phyloP scores from a whole-genome alignment of 495 filamentous ascomycete species.

The Neurospora sp. region DNA sequence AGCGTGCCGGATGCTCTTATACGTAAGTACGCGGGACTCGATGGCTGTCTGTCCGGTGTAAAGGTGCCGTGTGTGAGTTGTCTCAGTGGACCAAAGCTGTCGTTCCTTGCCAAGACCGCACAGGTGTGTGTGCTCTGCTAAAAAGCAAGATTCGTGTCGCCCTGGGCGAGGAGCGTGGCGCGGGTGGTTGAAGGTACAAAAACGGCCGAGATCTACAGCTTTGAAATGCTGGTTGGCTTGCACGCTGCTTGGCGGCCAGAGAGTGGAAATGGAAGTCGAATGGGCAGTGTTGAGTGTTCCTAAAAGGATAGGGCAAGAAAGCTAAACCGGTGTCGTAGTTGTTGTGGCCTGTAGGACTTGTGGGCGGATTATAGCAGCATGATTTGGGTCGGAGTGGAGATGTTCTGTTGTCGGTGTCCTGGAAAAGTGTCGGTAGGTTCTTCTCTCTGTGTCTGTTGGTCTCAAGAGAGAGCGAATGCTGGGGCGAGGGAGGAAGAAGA shows the following conservation, averaged over 20 bases:
- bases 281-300: background rate
- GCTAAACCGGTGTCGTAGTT: background rate
- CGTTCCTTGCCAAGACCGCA: constrained; percentile 20
- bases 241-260: constrained; percentile 12
- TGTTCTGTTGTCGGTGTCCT: background rate
- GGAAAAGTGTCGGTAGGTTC: background rate
- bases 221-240: constrained; percentile 16
- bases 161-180: constrained; percentile 18
- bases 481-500: background rate
- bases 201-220: constrained; percentile 21
- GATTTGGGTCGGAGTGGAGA: background rate
- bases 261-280: background rate
- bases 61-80: constrained; percentile 1
- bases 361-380: background rate
- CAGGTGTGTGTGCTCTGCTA: constrained; percentile 2
- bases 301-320: background rate
- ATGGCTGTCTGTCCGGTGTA: background rate
- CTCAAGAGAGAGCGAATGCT: background rate
- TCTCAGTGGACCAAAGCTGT: constrained; percentile 8
- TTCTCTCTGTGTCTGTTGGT: background rate
- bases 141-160: constrained; percentile 27
- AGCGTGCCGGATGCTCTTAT: background rate
- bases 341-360: background rate
- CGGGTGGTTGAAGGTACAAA: constrained; percentile 12
- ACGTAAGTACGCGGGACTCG: constrained; percentile 1